phyloP scores from a whole-genome alignment of 169 alveolate genomes.

The Plasmodium yoelii region DNA sequence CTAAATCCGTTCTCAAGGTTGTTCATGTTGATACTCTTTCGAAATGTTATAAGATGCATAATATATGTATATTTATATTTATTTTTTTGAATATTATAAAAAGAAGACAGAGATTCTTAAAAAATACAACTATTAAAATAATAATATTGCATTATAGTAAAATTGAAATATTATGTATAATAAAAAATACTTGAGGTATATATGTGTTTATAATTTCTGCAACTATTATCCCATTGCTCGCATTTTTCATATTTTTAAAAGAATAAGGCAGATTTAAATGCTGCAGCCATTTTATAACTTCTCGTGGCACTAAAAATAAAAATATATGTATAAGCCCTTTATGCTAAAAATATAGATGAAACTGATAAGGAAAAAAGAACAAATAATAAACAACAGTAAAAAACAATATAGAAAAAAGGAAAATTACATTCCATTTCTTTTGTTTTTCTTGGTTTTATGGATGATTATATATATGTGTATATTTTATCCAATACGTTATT shows the following conservation, averaged over 20 bases:
- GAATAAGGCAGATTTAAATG: conserved; percentile 55
- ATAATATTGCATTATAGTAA: neutral
- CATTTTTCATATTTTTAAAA: conserved; percentile 63
- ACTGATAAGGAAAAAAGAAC: neutral
- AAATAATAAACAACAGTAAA: neutral
- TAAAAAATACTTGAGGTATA: conserved; percentile 53
- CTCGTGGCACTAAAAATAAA: conserved; percentile 58
- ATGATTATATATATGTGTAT: no score
- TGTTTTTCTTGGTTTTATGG: neutral
- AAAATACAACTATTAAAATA: conserved; percentile 7
- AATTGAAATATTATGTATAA: neutral
- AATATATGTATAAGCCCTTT: neutral
- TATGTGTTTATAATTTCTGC: conserved; percentile 65
- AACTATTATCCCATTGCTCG: conserved; percentile 69
- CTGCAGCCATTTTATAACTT: conserved; percentile 73
- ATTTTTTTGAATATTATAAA: neutral
- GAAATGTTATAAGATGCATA: neutral
- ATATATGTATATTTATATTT: neutral
- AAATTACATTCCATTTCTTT: conserved; percentile 25
- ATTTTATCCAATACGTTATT: no score
- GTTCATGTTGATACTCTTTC: conserved; percentile 64
- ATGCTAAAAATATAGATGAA: neutral
- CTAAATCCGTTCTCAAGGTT: conserved; percentile 74
- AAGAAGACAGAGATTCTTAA: neutral
- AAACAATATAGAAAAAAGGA: neutral